These are phyloP conservation scores for Thalassiosira gravida DNA, from an alignment of 352 stramenopile species.

Conservation along the genomic window DNA sequence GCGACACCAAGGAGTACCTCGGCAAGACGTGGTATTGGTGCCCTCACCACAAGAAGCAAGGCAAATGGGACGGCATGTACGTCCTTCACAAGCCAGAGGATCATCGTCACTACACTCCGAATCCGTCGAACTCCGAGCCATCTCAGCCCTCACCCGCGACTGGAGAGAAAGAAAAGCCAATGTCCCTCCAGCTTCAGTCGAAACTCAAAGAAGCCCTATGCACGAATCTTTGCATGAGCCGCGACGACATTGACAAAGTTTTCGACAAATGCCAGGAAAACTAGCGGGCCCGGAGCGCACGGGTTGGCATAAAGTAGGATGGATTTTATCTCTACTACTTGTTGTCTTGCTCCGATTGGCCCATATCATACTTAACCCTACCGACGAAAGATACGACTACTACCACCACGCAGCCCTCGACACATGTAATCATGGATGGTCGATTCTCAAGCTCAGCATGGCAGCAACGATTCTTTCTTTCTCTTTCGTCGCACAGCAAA, in stretches of 20 bases:
- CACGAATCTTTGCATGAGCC: not conserved
- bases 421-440: too few species aligned
- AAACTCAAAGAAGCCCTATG: not conserved
- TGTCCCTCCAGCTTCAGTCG: not conserved
- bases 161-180: too few species aligned
- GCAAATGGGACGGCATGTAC: constrained; percentile 7
- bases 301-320: constrained; percentile 28
- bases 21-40: constrained; percentile 1
- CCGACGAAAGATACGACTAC: not conserved
- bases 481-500: not conserved
- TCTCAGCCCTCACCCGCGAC: too few species aligned
- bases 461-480: too few species aligned
- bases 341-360: constrained; percentile 20
- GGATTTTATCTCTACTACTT: constrained; percentile 5
- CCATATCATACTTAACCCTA: constrained; percentile 6
- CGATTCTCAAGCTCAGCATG: too few species aligned
- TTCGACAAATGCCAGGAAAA: constrained; percentile 4
- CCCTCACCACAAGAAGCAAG: not conserved
- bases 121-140: constrained; percentile 18
- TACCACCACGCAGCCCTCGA: not conserved
- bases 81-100: not conserved
- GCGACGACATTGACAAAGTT: not conserved
- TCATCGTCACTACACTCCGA: not conserved
- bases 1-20: not conserved
- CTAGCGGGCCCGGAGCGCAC: constrained; percentile 11